Base-by-base conservation (phyloP, 2,329 filamentous ascomycete species). In the Aspergillus fumigatus region DNA sequence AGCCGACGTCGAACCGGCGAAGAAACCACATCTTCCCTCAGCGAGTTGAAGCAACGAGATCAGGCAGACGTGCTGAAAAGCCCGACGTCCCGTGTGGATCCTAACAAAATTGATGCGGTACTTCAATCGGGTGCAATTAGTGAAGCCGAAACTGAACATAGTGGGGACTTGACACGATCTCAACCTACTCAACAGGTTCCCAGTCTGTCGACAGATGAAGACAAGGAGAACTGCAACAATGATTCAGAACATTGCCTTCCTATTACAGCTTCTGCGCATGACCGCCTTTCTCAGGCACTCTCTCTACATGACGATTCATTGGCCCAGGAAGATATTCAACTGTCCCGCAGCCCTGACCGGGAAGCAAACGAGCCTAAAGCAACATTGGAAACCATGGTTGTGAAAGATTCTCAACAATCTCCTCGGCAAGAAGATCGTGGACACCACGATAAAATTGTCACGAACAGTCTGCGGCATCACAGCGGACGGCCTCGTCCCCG, bases 111-210 rank as follows among this genome's bases (percentile, higher is more conserved):
- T n/a, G 56, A 60, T 14, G 49, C 49, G 10, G 62, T 59, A 3
- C 55, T 63, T n/a, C 61, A 62, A 3, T 65, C 58, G 23, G 69
- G 65, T 21, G 65, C 57, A 14, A 58, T 57, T 23, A 75, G 73
- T 25, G 73, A 79, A 62, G 76, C 75, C 55, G 77, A 80, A 61
- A 80, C 78, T 0, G 78, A 79, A 55, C 73, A 77, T 54, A 77
- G 79, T 57, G 77, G 78, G 45, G 70, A 75, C 40, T n/a, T 53
- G 9, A 61, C 57, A 17, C 60, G 65, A 26, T 65, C 67, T 43
- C 60, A 69, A 0, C 63, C 62, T 10, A 65, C 63, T 48, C 70
- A 69, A 45, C 71, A 71, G 50, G 64, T 68, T 4, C 51, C 58
- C 23, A 61, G 67, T 47, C 62, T 66, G 14, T 66, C 72, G 10